Evolutionary conservation across 2,329 filamentous ascomycete species (phyloP), one percentile per base, ranked within the genome.

Genomic region (Trichophyton schoenleinii): DNA sequence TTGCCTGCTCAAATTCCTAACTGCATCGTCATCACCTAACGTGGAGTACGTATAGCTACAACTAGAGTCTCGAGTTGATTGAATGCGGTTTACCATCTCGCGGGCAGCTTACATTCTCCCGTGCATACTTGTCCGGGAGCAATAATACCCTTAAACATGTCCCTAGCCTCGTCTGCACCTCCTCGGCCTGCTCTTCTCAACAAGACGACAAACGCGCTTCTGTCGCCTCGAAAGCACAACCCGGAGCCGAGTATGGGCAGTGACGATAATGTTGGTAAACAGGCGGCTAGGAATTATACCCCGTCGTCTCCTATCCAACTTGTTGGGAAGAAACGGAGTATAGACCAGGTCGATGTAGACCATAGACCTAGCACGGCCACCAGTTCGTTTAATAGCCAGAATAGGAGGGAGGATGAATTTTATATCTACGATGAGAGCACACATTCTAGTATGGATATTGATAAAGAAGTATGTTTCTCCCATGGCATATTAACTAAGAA

Each of bases 181-280:
- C 70, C 71, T 49, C 68, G 74, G 67, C 74, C 69, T 55, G 70
- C 75, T 59, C 71, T 76, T 60, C 71, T 74, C 38, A 73, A 75
- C 62, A 76, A 75, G 65, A 70, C 71, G 62, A 63, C 70, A 66
- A 76, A 76, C 73, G 71, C 73, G 70, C 74, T 70, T 64, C 64
- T 74, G 52, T 72, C 73, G 34, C 71, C 71, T 28, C 68, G 68
- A 59, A 63, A 59, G 60, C 67, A 63, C 57, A 46, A 64, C 64
- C 41, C 60, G 62, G 49, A 61, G 59, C 31, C 64, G 67, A 52
- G 36, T 63, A 55, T 46, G 53, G 64, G 48, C 63, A 64, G 61
- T 70, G 70, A 36, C 69, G 71, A 5, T 60, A 67, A n/a, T n/a
- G 5, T 58, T 20, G 8, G 36, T 42, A 58, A 44, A 28, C 34